Percentiles rank a stretch among this genome's conserved stretches.
Evolutionary conservation across 2,329 filamentous ascomycete genomes (phyloP).

Genomic region (Penicillium italicum): DNA sequence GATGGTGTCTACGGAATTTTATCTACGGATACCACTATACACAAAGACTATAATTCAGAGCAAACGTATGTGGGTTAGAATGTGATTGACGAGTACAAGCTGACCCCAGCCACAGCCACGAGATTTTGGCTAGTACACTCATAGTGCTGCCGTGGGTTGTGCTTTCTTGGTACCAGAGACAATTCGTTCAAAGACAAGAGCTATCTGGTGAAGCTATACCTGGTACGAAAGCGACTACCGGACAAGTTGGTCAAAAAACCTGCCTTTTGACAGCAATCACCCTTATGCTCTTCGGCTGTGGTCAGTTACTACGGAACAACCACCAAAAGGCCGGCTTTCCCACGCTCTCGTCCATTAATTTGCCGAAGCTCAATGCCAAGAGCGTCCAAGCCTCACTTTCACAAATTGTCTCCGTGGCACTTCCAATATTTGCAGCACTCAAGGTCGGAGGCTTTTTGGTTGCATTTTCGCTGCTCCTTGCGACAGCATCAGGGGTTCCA

Average conservation of each 20-base stretch:
- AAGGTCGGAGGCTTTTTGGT: conserved; percentile 54
- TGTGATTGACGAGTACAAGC: conserved; percentile 15
- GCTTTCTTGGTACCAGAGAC: conserved; percentile 36
- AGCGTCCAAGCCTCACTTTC: conserved; percentile 23
- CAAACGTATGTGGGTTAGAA: conserved; percentile 14
- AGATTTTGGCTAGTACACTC: conserved; percentile 50
- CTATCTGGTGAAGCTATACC: conserved; percentile 4
- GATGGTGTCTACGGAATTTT: neutral
- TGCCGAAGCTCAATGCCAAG: conserved; percentile 18
- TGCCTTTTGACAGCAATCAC: conserved; percentile 31
- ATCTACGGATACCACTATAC: neutral
- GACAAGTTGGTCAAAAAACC: conserved; percentile 23
- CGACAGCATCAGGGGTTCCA: conserved; percentile 46
- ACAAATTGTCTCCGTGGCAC: conserved; percentile 41
- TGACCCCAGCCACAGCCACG: conserved; percentile 34
- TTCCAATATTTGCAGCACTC: conserved; percentile 56
- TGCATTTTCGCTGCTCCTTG: conserved; percentile 50
- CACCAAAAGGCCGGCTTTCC: conserved; percentile 6
- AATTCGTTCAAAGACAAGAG: conserved; percentile 19
- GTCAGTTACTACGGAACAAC: conserved; percentile 22
- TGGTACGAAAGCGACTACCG: conserved; percentile 10
- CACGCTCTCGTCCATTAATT: conserved; percentile 8
- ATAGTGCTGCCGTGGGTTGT: conserved; percentile 36
- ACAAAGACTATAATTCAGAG: conserved; percentile 3
- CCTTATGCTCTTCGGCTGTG: conserved; percentile 31